Conservation (phyloP, 208 protist genomes). For the Trypanosoma brucei region DNA sequence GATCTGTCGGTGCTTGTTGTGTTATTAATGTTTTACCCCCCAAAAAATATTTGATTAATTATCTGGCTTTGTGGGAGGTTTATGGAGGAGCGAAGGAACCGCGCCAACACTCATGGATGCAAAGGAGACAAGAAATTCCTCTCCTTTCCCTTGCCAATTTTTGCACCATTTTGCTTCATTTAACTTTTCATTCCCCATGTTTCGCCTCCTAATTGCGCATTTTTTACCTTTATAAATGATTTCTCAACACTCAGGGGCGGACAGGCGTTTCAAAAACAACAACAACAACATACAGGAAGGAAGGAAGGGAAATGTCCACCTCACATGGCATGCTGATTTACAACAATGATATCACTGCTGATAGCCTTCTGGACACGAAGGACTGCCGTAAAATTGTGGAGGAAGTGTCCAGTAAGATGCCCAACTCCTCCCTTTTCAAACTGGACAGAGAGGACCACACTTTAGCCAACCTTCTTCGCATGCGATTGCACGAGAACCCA, state of each 20-base stretch:
- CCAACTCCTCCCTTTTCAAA: constrained; percentile 87
- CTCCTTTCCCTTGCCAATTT: neutral
- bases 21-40: no score
- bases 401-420: constrained; percentile 67
- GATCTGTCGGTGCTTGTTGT: no score
- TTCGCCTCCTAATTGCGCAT: neutral
- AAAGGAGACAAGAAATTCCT: neutral
- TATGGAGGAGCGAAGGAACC: no score
- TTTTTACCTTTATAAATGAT: neutral
- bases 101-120: no score
- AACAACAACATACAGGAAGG: neutral
- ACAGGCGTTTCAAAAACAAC: neutral
- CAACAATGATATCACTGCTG: constrained; percentile 87
- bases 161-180: neutral
- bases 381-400: constrained; percentile 80
- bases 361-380: constrained; percentile 83
- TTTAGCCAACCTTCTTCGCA: constrained; percentile 82
- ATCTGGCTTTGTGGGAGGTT: no score
- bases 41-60: no score
- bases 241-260: no score
- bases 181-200: neutral
- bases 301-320: constrained; percentile 39
- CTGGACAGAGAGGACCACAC: constrained; percentile 90
- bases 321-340: constrained; percentile 89
- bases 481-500: constrained; percentile 81